A percentile compares a stretch with the other conserved stretches of the same genome.
Evolutionary conservation across 176 grass and related monocot genomes (phyloP).

Genomic region (Eleusine indica): DNA sequence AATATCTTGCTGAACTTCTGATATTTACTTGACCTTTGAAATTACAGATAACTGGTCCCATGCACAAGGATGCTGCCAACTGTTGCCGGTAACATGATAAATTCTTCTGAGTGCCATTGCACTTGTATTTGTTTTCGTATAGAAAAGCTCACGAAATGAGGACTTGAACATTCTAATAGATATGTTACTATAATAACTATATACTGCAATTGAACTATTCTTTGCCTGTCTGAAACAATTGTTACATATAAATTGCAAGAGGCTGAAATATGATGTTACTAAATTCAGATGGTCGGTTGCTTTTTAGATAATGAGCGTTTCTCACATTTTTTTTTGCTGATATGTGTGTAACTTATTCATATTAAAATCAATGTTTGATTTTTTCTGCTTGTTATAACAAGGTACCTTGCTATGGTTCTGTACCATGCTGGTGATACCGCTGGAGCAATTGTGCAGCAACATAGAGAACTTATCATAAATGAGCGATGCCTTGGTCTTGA

Average conservation of each 20-base stretch:
- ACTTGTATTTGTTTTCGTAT: not conserved
- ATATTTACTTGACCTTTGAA: conserved; percentile 38
- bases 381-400: conserved; percentile 53
- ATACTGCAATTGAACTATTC: not conserved
- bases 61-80: conserved; percentile 95
- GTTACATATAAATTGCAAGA: not conserved
- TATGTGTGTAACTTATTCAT: not conserved
- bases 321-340: not conserved
- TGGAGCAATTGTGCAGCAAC: conserved; percentile 96
- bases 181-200: not conserved
- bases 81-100: conserved; percentile 78
- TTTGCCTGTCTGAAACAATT: not conserved
- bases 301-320: not conserved
- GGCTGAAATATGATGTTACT: not conserved
- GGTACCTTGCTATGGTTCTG: conserved; percentile 94
- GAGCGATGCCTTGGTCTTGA: conserved; percentile 95
- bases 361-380: conserved; percentile 8
- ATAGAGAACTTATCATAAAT: conserved; percentile 98
- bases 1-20: conserved; percentile 22
- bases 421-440: conserved; percentile 92
- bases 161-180: not conserved
- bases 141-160: not conserved
- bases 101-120: not conserved
- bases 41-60: conserved; percentile 90
- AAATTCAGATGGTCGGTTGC: not conserved